Percentiles rank a stretch among this genome's conserved stretches.
These are phyloP conservation scores for Dichomitus squalens DNA, from an alignment of 1,284 basidiomycete genomes.

Conservation along the genomic window DNA sequence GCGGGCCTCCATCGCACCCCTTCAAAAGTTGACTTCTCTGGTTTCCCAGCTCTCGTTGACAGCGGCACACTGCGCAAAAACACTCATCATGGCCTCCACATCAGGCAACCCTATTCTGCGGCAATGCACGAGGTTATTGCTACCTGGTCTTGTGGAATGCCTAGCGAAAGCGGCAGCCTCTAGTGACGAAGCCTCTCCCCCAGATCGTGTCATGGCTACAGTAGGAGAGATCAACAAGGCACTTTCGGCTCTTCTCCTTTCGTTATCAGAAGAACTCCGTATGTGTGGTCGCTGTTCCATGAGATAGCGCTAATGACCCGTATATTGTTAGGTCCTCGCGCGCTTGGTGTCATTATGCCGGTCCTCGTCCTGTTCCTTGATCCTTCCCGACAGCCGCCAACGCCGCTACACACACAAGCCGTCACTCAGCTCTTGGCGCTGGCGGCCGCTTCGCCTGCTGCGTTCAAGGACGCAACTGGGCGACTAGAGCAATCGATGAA, in stretches of 20 bases:
- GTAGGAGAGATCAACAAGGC: constrained; percentile 84
- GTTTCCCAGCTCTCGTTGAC: constrained; percentile 69
- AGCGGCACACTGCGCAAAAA: constrained; percentile 87
- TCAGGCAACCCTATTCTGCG: constrained; percentile 69
- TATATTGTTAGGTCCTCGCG: constrained; percentile 56
- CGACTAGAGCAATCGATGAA: constrained; percentile 64
- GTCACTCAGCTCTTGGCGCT: constrained; percentile 78
- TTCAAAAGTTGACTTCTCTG: background rate
- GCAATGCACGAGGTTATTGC: constrained; percentile 70
- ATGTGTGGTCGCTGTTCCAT: constrained; percentile 32
- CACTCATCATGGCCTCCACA: constrained; percentile 69
- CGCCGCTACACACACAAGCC: constrained; percentile 61
- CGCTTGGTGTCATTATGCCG: constrained; percentile 80
- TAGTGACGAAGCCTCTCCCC: constrained; percentile 53
- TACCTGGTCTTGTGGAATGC: constrained; percentile 82
- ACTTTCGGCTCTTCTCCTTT: constrained; percentile 66
- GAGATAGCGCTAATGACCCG: constrained; percentile 1
- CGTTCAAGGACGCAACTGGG: constrained; percentile 87
- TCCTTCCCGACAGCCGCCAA: constrained; percentile 45
- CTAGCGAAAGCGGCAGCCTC: constrained; percentile 68
- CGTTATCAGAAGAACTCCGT: constrained; percentile 67
- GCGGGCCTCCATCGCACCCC: constrained; percentile 5
- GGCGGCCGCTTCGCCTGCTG: constrained; percentile 72
- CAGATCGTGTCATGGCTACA: constrained; percentile 60
- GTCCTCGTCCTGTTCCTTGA: constrained; percentile 78